These are phyloP conservation scores for Cladobotryum protrusum DNA, from an alignment of 2,329 filamentous ascomycete species.

Conservation along the genomic window DNA sequence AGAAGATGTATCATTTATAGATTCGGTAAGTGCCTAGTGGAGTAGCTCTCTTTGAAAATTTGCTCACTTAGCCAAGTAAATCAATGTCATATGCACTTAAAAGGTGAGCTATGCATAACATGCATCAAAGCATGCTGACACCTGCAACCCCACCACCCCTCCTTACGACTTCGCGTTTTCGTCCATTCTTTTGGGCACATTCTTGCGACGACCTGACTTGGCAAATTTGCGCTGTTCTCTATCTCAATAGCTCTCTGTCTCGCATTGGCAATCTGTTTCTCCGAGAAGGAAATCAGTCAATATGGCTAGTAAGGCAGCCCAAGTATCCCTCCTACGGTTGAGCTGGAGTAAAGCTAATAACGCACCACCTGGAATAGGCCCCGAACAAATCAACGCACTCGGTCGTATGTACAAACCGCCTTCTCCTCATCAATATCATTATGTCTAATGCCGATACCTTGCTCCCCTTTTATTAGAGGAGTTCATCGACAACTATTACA, in stretches of 20 bases:
- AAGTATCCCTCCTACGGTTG: conserved; percentile 6
- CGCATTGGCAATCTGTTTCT: neutral
- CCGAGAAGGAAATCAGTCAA: conserved; percentile 15
- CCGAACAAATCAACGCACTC: conserved; percentile 31
- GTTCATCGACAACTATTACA: conserved; percentile 87
- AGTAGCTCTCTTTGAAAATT: conserved; percentile 18
- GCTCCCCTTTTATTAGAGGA: conserved; percentile 52
- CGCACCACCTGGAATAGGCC: conserved; percentile 26
- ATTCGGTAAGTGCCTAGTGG: conserved; percentile 16
- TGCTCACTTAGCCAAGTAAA: conserved; percentile 21
- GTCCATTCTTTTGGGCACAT: conserved; percentile 21
- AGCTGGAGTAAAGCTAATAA: conserved; percentile 16
- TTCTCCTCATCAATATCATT: neutral
- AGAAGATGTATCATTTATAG: conserved; percentile 1
- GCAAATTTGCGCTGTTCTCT: neutral
- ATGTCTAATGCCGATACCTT: conserved; percentile 4
- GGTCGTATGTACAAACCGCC: neutral
- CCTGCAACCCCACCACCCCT: conserved; percentile 27
- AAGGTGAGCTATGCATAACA: conserved; percentile 11
- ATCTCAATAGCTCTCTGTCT: neutral
- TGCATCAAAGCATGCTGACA: conserved; percentile 15
- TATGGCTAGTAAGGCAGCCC: conserved; percentile 26
- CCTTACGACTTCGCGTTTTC: conserved; percentile 12
- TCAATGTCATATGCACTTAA: conserved; percentile 4
- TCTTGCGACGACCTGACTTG: conserved; percentile 27